Percentiles rank a stretch among this genome's conserved stretches.
phyloP scores from a whole-genome alignment of 768 basidiomycete species.

The Psilocybe cyanescens region DNA sequence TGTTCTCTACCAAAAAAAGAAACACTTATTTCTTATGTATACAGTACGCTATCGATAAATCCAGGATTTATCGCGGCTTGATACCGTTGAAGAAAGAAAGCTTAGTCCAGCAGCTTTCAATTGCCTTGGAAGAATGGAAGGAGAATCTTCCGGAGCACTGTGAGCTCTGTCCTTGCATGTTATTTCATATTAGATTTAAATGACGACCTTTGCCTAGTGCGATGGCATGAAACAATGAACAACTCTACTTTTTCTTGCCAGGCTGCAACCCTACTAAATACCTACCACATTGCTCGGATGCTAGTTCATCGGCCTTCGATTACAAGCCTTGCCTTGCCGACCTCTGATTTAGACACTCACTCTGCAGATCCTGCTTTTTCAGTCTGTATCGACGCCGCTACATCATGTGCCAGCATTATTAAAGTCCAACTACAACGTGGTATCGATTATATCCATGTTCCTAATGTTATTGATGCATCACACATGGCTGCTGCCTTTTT shows the following conservation, averaged over 20 bases:
- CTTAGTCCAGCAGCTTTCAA: constrained; percentile 67
- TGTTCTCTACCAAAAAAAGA: neutral
- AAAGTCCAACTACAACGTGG: constrained; percentile 52
- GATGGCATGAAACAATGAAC: constrained; percentile 58
- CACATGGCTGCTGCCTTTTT: constrained; percentile 57
- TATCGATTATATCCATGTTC: constrained; percentile 36
- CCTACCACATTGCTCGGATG: constrained; percentile 68
- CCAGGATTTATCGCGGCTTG: constrained; percentile 55
- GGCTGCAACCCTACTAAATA: constrained; percentile 57
- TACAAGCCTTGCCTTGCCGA: constrained; percentile 35
- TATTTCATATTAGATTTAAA: too few species aligned
- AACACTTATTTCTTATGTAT: neutral
- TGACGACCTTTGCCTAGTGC: constrained; percentile 40
- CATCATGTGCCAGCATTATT: constrained; percentile 62
- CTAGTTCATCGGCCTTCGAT: constrained; percentile 75
- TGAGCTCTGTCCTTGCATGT: constrained; percentile 33
- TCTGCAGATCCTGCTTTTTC: constrained; percentile 13
- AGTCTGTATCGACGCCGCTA: constrained; percentile 62
- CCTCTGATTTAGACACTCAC: constrained; percentile 18
- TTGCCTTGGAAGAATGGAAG: constrained; percentile 73
- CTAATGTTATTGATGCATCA: constrained; percentile 46
- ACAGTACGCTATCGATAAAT: constrained; percentile 76
- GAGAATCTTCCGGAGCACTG: constrained; percentile 70
- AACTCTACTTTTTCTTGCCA: constrained; percentile 55
- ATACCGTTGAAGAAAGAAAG: constrained; percentile 56